phyloP scores from a whole-genome alignment of 2,329 filamentous ascomycete genomes.

The Aspergillus tubingensis region DNA sequence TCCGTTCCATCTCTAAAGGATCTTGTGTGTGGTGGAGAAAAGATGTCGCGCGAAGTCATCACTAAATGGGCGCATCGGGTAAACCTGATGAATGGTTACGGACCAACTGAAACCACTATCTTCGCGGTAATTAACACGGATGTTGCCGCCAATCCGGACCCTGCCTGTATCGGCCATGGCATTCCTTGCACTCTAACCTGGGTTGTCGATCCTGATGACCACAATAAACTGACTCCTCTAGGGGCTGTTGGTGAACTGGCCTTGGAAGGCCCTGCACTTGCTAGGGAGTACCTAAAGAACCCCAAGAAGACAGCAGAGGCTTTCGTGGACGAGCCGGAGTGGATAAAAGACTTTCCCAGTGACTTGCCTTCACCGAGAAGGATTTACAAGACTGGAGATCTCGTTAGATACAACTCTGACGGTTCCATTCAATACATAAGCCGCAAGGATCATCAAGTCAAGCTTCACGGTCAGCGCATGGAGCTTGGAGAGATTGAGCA shows the following conservation, averaged over 20 bases:
- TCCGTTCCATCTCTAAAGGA: conserved; percentile 45
- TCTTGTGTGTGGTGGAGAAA: conserved; percentile 52
- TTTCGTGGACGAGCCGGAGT: conserved; percentile 31
- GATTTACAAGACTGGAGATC: conserved; percentile 33
- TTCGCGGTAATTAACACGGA: conserved; percentile 34
- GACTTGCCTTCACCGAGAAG: conserved; percentile 16
- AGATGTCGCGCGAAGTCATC: conserved; percentile 72
- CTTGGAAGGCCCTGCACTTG: conserved; percentile 41
- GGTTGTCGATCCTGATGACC: conserved; percentile 37
- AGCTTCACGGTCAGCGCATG: conserved; percentile 65
- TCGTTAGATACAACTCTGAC: conserved; percentile 24
- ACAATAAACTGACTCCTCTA: conserved; percentile 37
- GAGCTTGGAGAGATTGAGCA: conserved; percentile 57
- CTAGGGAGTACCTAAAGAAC: conserved; percentile 44
- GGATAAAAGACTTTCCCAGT: conserved; percentile 20
- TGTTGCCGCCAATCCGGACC: conserved; percentile 26
- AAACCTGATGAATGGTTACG: conserved; percentile 43
- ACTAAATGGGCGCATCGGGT: conserved; percentile 62
- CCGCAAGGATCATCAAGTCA: conserved; percentile 67
- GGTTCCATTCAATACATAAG: conserved; percentile 34
- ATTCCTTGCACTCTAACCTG: conserved; percentile 29
- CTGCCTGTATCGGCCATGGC: conserved; percentile 27
- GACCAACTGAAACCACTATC: conserved; percentile 40
- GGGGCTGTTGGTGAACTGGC: conserved; percentile 39
- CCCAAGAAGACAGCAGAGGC: conserved; percentile 32